Conservation (phyloP, 1,139 yeast species). For the Saccharomyces hybrid region DNA sequence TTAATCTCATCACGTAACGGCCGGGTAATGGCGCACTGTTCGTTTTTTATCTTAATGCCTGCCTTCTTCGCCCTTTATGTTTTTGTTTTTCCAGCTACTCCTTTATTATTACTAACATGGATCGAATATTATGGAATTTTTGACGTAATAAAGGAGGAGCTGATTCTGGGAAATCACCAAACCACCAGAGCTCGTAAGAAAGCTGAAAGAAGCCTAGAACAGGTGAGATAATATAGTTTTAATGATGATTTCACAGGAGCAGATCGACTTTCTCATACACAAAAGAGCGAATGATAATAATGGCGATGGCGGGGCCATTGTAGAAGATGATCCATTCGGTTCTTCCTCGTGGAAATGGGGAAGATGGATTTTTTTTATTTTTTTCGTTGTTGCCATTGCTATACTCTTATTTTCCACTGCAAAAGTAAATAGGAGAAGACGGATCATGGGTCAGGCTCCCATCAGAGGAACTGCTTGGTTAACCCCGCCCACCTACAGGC, state of each 20-base stretch:
- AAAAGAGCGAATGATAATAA: not conserved
- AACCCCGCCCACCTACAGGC: slow-evolving; percentile 82
- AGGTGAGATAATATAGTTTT: not conserved
- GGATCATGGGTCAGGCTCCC: slow-evolving; percentile 57
- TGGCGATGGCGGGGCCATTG: not conserved
- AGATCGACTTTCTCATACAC: not conserved
- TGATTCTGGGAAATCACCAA: not conserved
- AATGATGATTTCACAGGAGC: not conserved
- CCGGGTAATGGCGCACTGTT: not conserved
- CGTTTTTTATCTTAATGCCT: not conserved
- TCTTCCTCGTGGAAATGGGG: slow-evolving; percentile 28
- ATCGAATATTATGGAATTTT: not conserved
- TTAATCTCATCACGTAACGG: no score
- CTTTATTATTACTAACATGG: not conserved
- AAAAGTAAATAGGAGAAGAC: slow-evolving; percentile 50
- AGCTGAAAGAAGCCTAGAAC: not conserved
- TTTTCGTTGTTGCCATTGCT: slow-evolving; percentile 41
- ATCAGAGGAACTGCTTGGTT: slow-evolving; percentile 83
- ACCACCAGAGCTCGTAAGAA: not conserved
- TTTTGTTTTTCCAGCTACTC: not conserved
- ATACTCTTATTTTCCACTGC: slow-evolving; percentile 39
- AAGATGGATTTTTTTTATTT: slow-evolving; percentile 45
- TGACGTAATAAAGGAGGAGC: not conserved
- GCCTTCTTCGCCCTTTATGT: not conserved
- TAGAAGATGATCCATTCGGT: slow-evolving; percentile 9